These are phyloP conservation scores for Cladophialophora exuberans DNA, from an alignment of 2,329 filamentous ascomycete genomes.

Conservation along the genomic window DNA sequence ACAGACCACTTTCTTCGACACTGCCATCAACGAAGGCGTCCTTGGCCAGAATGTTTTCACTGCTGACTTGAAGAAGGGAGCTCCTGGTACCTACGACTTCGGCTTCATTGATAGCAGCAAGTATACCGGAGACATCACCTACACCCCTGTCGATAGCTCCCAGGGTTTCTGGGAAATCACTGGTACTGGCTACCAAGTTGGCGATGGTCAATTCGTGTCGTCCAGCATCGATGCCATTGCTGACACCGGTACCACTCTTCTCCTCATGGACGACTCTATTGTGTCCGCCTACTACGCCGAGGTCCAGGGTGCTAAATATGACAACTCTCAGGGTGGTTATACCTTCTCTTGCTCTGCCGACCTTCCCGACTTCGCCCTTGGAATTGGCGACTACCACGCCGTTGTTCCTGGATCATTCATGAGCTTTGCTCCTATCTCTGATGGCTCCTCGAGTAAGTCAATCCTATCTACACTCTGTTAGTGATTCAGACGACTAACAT, in stretches of 20 bases:
- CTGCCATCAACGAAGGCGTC: slow-evolving; percentile 50
- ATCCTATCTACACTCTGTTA: not conserved
- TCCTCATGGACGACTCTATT: slow-evolving; percentile 60
- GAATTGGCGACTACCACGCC: slow-evolving; percentile 54
- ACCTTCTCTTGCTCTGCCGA: slow-evolving; percentile 53
- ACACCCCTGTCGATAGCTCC: slow-evolving; percentile 56
- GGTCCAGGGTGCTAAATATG: slow-evolving; percentile 52
- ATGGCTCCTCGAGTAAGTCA: slow-evolving; percentile 27
- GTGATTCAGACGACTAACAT: not conserved
- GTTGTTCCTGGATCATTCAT: slow-evolving; percentile 58
- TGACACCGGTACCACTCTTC: slow-evolving; percentile 72
- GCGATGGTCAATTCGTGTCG: slow-evolving; percentile 44
- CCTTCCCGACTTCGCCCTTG: slow-evolving; percentile 58
- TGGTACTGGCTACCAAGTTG: slow-evolving; percentile 60
- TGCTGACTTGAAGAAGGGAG: slow-evolving; percentile 57
- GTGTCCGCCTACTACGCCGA: slow-evolving; percentile 63
- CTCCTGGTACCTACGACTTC: slow-evolving; percentile 59
- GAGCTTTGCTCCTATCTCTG: slow-evolving; percentile 44
- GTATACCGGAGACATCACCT: slow-evolving; percentile 62
- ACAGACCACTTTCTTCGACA: slow-evolving; percentile 65
- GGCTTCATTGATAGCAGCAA: slow-evolving; percentile 62
- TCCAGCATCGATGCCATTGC: slow-evolving; percentile 60
- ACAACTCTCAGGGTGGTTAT: slow-evolving; percentile 30
- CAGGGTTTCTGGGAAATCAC: slow-evolving; percentile 68
- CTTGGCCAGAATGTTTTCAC: slow-evolving; percentile 59